phyloP scores from a whole-genome alignment of 306 rosid genomes.

The Calophaca sinica region DNA sequence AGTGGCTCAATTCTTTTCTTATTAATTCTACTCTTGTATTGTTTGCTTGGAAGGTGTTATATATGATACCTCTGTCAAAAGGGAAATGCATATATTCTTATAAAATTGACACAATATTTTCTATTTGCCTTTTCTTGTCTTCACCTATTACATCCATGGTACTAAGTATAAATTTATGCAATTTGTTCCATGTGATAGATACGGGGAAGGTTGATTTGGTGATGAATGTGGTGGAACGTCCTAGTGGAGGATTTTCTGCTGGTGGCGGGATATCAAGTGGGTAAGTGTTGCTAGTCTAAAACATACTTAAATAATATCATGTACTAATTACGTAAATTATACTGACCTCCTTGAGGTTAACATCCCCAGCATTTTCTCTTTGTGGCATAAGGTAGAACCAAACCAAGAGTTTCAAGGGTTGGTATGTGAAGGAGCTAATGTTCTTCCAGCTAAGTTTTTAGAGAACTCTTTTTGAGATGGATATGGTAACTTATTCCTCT shows the following conservation, averaged over 20 bases:
- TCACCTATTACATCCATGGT: slow-evolving; percentile 7
- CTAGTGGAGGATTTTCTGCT: slow-evolving; percentile 98
- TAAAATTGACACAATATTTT: slow-evolving; percentile 10
- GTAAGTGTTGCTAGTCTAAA: slow-evolving; percentile 61
- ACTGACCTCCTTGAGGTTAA: no score
- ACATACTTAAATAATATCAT: no score
- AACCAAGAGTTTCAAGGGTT: no score
- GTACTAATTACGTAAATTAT: no score
- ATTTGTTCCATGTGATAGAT: slow-evolving; percentile 56
- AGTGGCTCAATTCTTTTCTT: slow-evolving; percentile 8
- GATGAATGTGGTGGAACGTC: slow-evolving; percentile 99
- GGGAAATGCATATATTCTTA: slow-evolving; percentile 33
- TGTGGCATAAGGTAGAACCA: no score
- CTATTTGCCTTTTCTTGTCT: slow-evolving; percentile 32
- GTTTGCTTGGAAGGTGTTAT: slow-evolving; percentile 18
- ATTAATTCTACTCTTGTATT: slow-evolving; percentile 23
- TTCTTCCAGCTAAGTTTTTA: no score
- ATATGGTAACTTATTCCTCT: no score
- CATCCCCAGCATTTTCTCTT: slow-evolving; percentile 31
- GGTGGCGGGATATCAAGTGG: slow-evolving; percentile 99
- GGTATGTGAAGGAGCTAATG: no score
- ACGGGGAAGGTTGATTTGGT: slow-evolving; percentile 92
- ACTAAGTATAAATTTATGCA: slow-evolving; percentile 26
- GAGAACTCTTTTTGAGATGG: no score
- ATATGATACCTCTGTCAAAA: slow-evolving; percentile 14